These are phyloP conservation scores for Bruguiera hainesii DNA, from an alignment of 441 rosid species.

Conservation along the genomic window DNA sequence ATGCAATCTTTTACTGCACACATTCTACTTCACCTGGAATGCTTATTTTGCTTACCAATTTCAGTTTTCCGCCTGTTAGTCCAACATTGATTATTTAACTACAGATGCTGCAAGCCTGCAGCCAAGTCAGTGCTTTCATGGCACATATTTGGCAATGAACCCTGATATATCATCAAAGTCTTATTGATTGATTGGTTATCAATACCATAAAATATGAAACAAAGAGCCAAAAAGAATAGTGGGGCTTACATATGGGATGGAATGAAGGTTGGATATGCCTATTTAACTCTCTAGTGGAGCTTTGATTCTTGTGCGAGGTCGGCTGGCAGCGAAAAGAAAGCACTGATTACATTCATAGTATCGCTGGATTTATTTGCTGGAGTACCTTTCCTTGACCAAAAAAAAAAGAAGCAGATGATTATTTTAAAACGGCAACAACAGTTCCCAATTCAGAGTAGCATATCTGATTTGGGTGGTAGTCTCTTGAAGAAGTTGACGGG, in stretches of 20 bases:
- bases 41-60: neutral
- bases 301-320: conserved; percentile 18
- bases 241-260: conserved; percentile 16
- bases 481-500: conserved; percentile 72
- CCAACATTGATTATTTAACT: no score
- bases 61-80: neutral
- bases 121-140: neutral
- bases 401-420: conserved; percentile 7
- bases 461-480: conserved; percentile 52
- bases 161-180: no score
- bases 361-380: conserved; percentile 21
- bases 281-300: conserved; percentile 8
- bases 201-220: conserved; percentile 16
- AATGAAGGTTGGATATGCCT: conserved; percentile 19
- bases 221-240: conserved; percentile 26
- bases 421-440: neutral
- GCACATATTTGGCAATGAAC: neutral
- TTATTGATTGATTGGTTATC: conserved; percentile 4
- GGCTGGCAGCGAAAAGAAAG: conserved; percentile 4
- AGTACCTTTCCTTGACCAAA: conserved; percentile 7
- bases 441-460: conserved; percentile 47
- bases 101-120: neutral
- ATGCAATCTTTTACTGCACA: neutral
- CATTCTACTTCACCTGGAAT: neutral
- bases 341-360: conserved; percentile 20